Conservation (phyloP, 257 asterid species). For the Paraleonurus japonicus region DNA sequence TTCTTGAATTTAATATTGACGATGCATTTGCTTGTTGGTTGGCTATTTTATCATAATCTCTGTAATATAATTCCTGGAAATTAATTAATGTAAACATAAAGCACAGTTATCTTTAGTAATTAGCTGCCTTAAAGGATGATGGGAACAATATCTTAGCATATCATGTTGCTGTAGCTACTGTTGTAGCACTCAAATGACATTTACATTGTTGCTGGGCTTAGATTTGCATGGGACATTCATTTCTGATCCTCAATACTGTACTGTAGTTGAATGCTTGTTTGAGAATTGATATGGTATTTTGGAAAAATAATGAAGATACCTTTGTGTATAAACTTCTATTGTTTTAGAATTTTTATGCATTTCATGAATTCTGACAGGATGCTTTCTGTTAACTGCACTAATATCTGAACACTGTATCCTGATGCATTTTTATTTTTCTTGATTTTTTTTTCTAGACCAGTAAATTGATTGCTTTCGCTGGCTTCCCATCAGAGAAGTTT, state of each 20-base stretch:
- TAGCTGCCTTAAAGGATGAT: constrained; percentile 10
- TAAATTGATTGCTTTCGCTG: constrained; percentile 26
- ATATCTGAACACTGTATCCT: constrained; percentile 18
- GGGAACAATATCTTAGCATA: constrained; percentile 3
- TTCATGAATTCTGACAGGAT: constrained; percentile 3
- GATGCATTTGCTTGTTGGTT: constrained; percentile 13
- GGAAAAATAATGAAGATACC: constrained; percentile 9
- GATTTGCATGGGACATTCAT: constrained; percentile 11
- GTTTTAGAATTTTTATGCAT: neutral
- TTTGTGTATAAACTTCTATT: neutral
- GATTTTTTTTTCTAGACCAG: constrained; percentile 28
- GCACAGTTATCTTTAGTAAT: neutral
- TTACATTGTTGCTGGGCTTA: neutral
- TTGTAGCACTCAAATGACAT: neutral
- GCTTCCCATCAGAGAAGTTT: constrained; percentile 25
- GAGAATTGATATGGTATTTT: constrained; percentile 6
- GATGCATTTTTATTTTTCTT: constrained; percentile 3
- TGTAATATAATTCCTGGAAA: neutral
- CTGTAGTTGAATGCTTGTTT: constrained; percentile 9
- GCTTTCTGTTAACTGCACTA: constrained; percentile 3
- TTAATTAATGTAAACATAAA: constrained; percentile 3
- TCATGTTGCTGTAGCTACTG: constrained; percentile 9
- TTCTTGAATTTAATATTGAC: neutral
- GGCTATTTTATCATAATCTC: neutral
- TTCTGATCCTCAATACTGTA: constrained; percentile 1